Conservation (phyloP, 352 stramenopile genomes). For the Phytophthora idaei region DNA sequence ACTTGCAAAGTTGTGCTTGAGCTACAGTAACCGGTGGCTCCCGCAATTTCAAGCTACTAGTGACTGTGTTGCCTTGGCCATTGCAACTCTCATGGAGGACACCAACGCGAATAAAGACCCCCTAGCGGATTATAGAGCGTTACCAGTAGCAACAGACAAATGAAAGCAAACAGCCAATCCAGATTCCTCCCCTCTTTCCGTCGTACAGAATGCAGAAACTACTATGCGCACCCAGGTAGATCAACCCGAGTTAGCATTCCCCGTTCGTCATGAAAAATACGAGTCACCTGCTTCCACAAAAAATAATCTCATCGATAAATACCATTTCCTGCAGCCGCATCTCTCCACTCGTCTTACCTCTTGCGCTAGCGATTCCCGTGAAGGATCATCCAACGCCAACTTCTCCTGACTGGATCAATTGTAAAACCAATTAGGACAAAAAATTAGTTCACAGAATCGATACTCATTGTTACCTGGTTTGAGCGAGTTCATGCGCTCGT, state of each 20-base stretch:
- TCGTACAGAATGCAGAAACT: background rate
- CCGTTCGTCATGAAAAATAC: conserved; percentile 47
- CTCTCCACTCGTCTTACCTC: conserved; percentile 23
- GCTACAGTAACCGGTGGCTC: conserved; percentile 92
- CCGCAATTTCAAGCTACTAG: conserved; percentile 89
- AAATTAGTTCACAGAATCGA: background rate
- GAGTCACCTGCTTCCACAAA: conserved; percentile 23
- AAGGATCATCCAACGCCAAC: conserved; percentile 32
- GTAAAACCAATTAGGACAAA: conserved; percentile 1
- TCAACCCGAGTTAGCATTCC: conserved; percentile 15
- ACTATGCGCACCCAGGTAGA: conserved; percentile 1
- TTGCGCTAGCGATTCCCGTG: conserved; percentile 22
- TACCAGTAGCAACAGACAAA: conserved; percentile 11
- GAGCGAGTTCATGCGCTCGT: conserved; percentile 21
- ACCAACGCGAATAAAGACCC: conserved; percentile 34
- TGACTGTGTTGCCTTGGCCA: conserved; percentile 66
- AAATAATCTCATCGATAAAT: conserved; percentile 1
- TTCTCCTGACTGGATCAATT: conserved; percentile 28
- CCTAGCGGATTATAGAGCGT: conserved; percentile 7
- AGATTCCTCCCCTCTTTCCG: too few species aligned
- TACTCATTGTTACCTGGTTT: conserved; percentile 19
- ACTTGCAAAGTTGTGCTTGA: conserved; percentile 90
- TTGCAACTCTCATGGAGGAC: conserved; percentile 76
- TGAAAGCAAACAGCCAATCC: background rate
- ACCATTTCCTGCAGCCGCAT: background rate